Evolutionary conservation across 2,329 filamentous ascomycete species (phyloP), one percentile per base, ranked within the genome.

Genomic region (Bretziella fagacearum): DNA sequence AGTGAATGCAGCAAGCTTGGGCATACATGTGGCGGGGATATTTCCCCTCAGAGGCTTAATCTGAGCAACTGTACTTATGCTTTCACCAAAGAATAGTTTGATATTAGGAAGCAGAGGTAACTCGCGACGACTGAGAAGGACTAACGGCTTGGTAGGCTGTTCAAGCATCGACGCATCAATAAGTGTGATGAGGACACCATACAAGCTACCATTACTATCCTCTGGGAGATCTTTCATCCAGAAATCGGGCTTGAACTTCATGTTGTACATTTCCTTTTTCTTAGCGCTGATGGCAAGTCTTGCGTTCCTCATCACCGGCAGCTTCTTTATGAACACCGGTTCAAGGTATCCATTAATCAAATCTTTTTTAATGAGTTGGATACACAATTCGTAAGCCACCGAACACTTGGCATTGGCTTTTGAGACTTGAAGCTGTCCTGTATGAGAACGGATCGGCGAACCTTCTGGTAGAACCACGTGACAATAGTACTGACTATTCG

Each of bases 291-390:
- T 69, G 0, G 87, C 86, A 4, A 95, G 64, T 0, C 77, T 72
- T 2, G 87, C 86, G 59, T 95, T 95, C n/a, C 84, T 73, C 81
- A 93, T 89, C 0, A 66, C 70, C 3, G 85, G 87, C 0, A 91
- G 66, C 32, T 70, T 68, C 57, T 81, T 89, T 17, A 69, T 68
- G 51, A 84, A 83, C 0, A 72, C 73, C 0, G 91, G 84, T 47
- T 84, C 71, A 2, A 96, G 67, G 57, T 85, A 66, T 1, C 77
- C 70, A 56, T 95, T 75, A 4, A 98, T 66, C 51, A 80, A 76
- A 2, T 73, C 72, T 46, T 71, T 70, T 50, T 74, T 67, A 41
- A 79, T 68, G 13, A 98, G 68, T 52, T 76, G 59, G 1, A 85
- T 59, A 56, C 87, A 95, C 44, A 81, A 75, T 56, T 86, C 75